These are phyloP conservation scores for Euclidium syriacum DNA, from an alignment of 345 rosid genomes.

Conservation along the genomic window DNA sequence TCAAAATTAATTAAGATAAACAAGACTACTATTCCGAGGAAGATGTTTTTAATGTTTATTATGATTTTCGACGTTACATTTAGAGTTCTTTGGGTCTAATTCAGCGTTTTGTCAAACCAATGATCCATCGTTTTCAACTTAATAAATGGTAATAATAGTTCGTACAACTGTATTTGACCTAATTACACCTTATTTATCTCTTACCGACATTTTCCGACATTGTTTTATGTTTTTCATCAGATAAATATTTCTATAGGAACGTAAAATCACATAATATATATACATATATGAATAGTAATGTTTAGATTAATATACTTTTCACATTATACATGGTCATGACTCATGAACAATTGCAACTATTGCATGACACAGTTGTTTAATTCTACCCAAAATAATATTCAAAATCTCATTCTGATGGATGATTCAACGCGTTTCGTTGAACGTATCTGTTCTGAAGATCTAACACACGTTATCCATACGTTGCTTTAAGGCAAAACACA, in stretches of 20 bases:
- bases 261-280: neutral
- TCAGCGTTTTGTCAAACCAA: neutral
- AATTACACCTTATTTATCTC: neutral
- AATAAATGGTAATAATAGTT: constrained; percentile 1
- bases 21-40: neutral
- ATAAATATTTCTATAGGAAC: neutral
- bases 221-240: neutral
- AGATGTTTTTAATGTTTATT: neutral
- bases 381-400: neutral
- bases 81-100: neutral
- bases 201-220: constrained; percentile 7
- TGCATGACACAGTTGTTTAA: neutral
- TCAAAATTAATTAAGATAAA: neutral
- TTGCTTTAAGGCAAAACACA: constrained; percentile 10
- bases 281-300: neutral
- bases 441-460: neutral
- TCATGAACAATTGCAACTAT: neutral
- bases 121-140: constrained; percentile 19
- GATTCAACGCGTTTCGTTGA: constrained; percentile 7
- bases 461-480: constrained; percentile 15
- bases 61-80: neutral
- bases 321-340: neutral
- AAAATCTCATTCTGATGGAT: too few relatives aligned
- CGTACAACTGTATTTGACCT: constrained; percentile 12
- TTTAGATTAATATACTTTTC: neutral